Conservation (phyloP, 371 early-diverging fungal species). For the Quaeritorhiza haematococci region DNA sequence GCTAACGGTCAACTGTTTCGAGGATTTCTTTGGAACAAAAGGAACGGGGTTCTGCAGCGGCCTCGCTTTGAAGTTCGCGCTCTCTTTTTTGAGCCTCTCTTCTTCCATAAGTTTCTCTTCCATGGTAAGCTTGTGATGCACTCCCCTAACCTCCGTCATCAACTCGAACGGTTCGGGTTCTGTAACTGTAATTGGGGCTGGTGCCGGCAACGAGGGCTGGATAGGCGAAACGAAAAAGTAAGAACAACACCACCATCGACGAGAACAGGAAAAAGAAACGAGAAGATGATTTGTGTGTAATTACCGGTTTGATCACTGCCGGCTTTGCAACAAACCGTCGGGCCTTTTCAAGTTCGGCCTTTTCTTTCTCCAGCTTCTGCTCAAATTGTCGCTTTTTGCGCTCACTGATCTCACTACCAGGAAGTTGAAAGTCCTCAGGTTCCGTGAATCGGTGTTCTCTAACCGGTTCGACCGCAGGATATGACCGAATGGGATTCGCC, state of each 20-base stretch:
- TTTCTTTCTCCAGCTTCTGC: conserved; percentile 9
- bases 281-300: neutral
- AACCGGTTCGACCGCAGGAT: conserved; percentile 31
- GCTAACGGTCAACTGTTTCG: conserved; percentile 44
- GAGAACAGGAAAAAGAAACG: neutral
- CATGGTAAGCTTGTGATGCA: conserved; percentile 30
- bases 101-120: conserved; percentile 27
- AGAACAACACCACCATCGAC: neutral
- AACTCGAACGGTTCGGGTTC: conserved; percentile 52
- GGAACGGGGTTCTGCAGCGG: conserved; percentile 40
- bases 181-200: conserved; percentile 20
- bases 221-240: neutral
- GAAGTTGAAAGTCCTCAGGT: conserved; percentile 28
- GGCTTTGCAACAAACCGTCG: conserved; percentile 32
- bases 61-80: conserved; percentile 40
- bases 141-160: conserved; percentile 43
- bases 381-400: conserved; percentile 30
- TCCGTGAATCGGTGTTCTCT: conserved; percentile 27
- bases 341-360: conserved; percentile 23
- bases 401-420: conserved; percentile 39
- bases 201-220: too few relatives aligned
- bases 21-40: conserved; percentile 47
- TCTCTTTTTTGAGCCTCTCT: conserved; percentile 19
- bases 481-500: conserved; percentile 34
- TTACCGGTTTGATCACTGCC: conserved; percentile 21